A percentile compares a stretch with the other conserved stretches of the same genome.
Conservation (phyloP, 345 rosid genomes). For the Arabidopsis suecica region DNA sequence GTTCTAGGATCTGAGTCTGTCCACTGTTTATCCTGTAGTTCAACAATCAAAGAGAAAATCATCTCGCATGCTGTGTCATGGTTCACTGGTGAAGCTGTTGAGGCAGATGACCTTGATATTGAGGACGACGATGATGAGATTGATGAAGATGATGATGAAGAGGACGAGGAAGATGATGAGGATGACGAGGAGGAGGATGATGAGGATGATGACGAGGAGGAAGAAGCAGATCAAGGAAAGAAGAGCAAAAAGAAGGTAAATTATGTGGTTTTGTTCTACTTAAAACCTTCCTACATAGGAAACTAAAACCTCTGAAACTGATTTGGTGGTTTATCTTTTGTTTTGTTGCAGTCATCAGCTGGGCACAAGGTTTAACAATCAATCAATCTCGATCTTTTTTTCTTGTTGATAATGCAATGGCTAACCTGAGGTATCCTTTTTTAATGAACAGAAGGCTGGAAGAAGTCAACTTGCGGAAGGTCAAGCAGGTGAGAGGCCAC, state of each 20-base stretch:
- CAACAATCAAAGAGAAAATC: slow-evolving; percentile 84
- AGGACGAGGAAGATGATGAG: slow-evolving; percentile 48
- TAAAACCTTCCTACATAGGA: not conserved
- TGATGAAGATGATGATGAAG: slow-evolving; percentile 53
- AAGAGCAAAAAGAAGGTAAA: slow-evolving; percentile 63
- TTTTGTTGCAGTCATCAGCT: slow-evolving; percentile 55
- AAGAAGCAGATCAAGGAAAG: slow-evolving; percentile 55
- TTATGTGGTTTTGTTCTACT: not conserved
- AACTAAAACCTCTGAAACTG: slow-evolving; percentile 7
- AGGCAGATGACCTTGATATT: slow-evolving; percentile 66
- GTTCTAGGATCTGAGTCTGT: not conserved
- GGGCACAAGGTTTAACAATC: slow-evolving; percentile 59
- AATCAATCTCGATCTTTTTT: not conserved
- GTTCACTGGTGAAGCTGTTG: slow-evolving; percentile 96
- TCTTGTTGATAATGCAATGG: not conserved
- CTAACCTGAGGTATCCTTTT: slow-evolving; percentile 8
- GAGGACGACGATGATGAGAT: slow-evolving; percentile 58
- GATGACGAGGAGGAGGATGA: slow-evolving; percentile 69
- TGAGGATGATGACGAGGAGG: slow-evolving; percentile 60
- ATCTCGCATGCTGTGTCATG: slow-evolving; percentile 96
- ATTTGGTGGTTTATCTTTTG: slow-evolving; percentile 27
- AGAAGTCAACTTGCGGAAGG: slow-evolving; percentile 54
- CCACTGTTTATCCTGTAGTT: slow-evolving; percentile 50
- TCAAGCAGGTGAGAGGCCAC: slow-evolving; percentile 82
- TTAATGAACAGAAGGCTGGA: slow-evolving; percentile 59